Conservation (phyloP, 768 basidiomycete species). For the Candolleomyces aberdarensis region DNA sequence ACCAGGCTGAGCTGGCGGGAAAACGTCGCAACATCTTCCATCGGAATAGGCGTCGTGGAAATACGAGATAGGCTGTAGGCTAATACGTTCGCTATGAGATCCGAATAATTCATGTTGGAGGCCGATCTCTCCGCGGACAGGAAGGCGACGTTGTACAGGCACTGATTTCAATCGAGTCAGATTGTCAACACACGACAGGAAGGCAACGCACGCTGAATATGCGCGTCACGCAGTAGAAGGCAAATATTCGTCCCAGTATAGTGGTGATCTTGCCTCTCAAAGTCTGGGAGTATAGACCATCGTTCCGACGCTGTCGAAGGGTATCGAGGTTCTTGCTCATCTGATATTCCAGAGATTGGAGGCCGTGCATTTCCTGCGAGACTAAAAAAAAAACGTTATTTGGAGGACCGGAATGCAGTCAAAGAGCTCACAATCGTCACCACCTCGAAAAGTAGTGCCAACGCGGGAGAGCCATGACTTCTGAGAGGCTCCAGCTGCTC, state of each 20-base stretch:
- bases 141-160: conserved; percentile 47
- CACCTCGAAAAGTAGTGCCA: conserved; percentile 47
- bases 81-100: conserved; percentile 38
- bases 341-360: conserved; percentile 65
- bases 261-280: conserved; percentile 50
- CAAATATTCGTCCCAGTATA: conserved; percentile 51
- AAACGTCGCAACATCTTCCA: conserved; percentile 36
- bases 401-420: neutral
- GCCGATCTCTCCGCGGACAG: conserved; percentile 30
- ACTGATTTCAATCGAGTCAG: conserved; percentile 28
- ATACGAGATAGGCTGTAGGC: conserved; percentile 27
- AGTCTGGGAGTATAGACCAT: conserved; percentile 49
- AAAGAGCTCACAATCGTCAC: conserved; percentile 33
- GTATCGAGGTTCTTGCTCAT: conserved; percentile 57
- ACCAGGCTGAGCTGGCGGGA: conserved; percentile 56
- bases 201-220: conserved; percentile 51
- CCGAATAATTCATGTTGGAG: conserved; percentile 34
- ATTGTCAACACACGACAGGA: neutral
- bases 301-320: conserved; percentile 46
- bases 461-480: conserved; percentile 49
- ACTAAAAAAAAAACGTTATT: conserved; percentile 22
- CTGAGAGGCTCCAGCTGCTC: conserved; percentile 11
- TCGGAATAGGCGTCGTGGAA: conserved; percentile 13
- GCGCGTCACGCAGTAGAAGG: conserved; percentile 63
- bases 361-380: conserved; percentile 57